These are phyloP conservation scores for Sugiyamaella paludigena DNA, from an alignment of 1,139 yeast species.

Conservation along the genomic window DNA sequence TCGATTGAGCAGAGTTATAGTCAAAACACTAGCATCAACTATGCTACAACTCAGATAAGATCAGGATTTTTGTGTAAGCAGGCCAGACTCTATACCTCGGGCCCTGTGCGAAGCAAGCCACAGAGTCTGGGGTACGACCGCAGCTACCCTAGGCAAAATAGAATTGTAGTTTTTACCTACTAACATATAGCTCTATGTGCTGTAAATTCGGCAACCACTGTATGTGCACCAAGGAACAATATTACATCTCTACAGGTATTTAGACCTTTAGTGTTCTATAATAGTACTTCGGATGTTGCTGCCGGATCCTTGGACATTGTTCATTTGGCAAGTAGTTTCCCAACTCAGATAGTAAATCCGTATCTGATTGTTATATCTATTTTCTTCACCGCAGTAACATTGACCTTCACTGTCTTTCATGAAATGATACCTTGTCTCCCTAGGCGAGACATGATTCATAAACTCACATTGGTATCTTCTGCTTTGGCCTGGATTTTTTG, in stretches of 20 bases:
- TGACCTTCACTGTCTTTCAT: conserved; percentile 35
- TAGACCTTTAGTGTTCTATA: conserved; percentile 39
- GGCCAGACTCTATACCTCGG: no score
- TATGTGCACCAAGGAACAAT: conserved; percentile 11
- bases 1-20: conserved; percentile 34
- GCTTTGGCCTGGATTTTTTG: conserved; percentile 49
- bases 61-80: conserved; percentile 55
- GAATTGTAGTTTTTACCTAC: not conserved
- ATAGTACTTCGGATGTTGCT: conserved; percentile 33
- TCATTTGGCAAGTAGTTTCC: conserved; percentile 44
- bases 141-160: not conserved
- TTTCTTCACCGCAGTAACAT: conserved; percentile 44
- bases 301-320: conserved; percentile 41
- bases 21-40: conserved; percentile 29
- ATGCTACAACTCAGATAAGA: conserved; percentile 39
- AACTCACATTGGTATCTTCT: conserved; percentile 40
- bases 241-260: conserved; percentile 27
- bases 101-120: no score
- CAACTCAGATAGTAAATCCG: conserved; percentile 51
- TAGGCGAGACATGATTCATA: conserved; percentile 46
- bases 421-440: conserved; percentile 42
- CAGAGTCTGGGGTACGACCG: no score
- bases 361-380: conserved; percentile 52
- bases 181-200: conserved; percentile 2
- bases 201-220: not conserved